These are phyloP conservation scores for Talaromyces pinophilus DNA, from an alignment of 2,329 filamentous ascomycete species.

Conservation along the genomic window DNA sequence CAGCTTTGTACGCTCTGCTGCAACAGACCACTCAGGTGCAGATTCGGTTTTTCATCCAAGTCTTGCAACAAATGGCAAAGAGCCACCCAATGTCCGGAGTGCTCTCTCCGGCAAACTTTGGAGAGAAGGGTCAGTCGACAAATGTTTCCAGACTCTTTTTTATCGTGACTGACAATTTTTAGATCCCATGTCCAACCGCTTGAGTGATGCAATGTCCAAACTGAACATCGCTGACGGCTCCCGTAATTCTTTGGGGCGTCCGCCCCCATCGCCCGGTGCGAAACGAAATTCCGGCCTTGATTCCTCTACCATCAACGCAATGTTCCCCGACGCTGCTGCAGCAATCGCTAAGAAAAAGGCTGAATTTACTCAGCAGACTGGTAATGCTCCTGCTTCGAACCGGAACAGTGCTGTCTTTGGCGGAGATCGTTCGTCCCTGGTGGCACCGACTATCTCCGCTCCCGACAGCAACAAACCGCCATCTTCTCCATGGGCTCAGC, in stretches of 20 bases:
- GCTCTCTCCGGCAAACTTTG: slow-evolving; percentile 88
- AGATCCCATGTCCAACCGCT: slow-evolving; percentile 96
- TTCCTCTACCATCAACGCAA: slow-evolving; percentile 89
- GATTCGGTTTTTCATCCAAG: slow-evolving; percentile 98
- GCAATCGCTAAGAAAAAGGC: slow-evolving; percentile 99
- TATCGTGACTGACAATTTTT: slow-evolving; percentile 17
- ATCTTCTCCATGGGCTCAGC: slow-evolving; percentile 77
- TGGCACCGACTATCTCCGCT: slow-evolving; percentile 72
- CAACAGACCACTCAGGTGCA: slow-evolving; percentile 99
- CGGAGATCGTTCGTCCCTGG: slow-evolving; percentile 70
- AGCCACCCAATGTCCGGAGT: slow-evolving; percentile 96
- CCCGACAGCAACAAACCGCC: slow-evolving; percentile 66
- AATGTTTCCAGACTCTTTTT: not conserved
- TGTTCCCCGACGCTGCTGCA: slow-evolving; percentile 97
- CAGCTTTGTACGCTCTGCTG: slow-evolving; percentile 88
- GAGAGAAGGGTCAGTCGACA: slow-evolving; percentile 73
- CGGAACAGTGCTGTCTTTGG: slow-evolving; percentile 81
- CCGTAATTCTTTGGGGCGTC: slow-evolving; percentile 81
- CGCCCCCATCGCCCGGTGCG: slow-evolving; percentile 71
- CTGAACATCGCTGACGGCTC: slow-evolving; percentile 77
- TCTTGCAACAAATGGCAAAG: slow-evolving; percentile 98
- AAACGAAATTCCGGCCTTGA: slow-evolving; percentile 97
- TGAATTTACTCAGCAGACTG: slow-evolving; percentile 93
- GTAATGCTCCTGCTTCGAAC: slow-evolving; percentile 85
- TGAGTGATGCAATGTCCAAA: slow-evolving; percentile 96